Percentiles rank a stretch among this genome's conserved stretches.
Evolutionary conservation across 192 early-diverging fungal species (phyloP).

Genomic region (Coemansia sp.): DNA sequence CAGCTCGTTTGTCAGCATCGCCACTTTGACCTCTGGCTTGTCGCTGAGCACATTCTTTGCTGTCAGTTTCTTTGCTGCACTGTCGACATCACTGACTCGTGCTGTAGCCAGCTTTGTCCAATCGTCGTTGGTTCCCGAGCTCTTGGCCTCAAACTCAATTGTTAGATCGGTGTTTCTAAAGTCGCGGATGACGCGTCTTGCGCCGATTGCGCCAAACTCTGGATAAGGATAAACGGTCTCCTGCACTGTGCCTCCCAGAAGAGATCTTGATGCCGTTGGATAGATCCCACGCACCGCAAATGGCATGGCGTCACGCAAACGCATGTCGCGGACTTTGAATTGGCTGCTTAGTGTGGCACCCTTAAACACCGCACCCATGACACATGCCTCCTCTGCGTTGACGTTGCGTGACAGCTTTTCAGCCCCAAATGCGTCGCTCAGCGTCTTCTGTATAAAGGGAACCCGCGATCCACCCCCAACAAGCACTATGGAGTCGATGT

Average conservation of each 20-base stretch:
- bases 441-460: constrained; percentile 76
- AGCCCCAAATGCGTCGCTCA: constrained; percentile 71
- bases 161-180: constrained; percentile 58
- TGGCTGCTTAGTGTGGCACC: constrained; percentile 82
- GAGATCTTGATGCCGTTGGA: constrained; percentile 62
- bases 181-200: constrained; percentile 86
- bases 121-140: constrained; percentile 58
- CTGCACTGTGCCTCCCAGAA: constrained; percentile 53
- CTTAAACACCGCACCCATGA: constrained; percentile 84
- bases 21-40: constrained; percentile 81
- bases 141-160: constrained; percentile 75
- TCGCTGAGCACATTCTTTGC: constrained; percentile 51
- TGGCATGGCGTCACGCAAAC: constrained; percentile 79
- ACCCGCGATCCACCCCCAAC: constrained; percentile 92
- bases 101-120: constrained; percentile 44
- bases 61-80: constrained; percentile 68
- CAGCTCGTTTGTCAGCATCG: constrained; percentile 78
- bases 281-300: constrained; percentile 47
- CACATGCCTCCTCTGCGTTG: constrained; percentile 95
- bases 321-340: constrained; percentile 84
- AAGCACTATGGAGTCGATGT: constrained; percentile 87
- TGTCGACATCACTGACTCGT: constrained; percentile 69
- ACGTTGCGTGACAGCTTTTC: constrained; percentile 91
- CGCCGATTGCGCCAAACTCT: constrained; percentile 68
- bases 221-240: constrained; percentile 34